Conservation (phyloP, 1,284 basidiomycete species). For the Ustilago bromivora region DNA sequence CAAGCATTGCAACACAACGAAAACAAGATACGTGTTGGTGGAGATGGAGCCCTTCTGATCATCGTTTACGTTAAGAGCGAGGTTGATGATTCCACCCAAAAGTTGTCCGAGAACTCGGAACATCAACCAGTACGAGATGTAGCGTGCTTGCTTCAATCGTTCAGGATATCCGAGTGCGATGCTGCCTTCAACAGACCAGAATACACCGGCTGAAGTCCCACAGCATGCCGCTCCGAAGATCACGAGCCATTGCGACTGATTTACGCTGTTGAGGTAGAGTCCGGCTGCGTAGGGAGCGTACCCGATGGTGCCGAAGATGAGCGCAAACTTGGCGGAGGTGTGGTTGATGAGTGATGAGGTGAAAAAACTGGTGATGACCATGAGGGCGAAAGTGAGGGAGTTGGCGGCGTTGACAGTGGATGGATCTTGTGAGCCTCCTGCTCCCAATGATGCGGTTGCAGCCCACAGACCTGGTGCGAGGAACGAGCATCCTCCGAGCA, state of each 20-base stretch:
- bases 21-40: constrained; percentile 70
- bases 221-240: constrained; percentile 68
- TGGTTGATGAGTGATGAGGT: constrained; percentile 54
- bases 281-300: constrained; percentile 69
- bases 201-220: constrained; percentile 70
- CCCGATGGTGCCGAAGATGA: constrained; percentile 65
- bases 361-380: constrained; percentile 67
- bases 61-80: constrained; percentile 68
- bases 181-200: constrained; percentile 64
- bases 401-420: constrained; percentile 70
- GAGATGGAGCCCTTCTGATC: constrained; percentile 64
- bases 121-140: constrained; percentile 69
- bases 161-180: constrained; percentile 67
- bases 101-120: constrained; percentile 65
- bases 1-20: constrained; percentile 69
- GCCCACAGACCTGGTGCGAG: constrained; percentile 68
- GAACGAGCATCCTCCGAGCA: constrained; percentile 69
- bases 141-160: constrained; percentile 61
- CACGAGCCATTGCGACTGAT: constrained; percentile 66
- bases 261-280: constrained; percentile 63
- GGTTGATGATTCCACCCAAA: constrained; percentile 69
- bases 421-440: constrained; percentile 63
- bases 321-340: constrained; percentile 60
- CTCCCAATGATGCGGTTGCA: constrained; percentile 63
- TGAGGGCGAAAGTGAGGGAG: constrained; percentile 68